phyloP scores from a whole-genome alignment of 768 basidiomycete species.

The Trametes sanguinea region DNA sequence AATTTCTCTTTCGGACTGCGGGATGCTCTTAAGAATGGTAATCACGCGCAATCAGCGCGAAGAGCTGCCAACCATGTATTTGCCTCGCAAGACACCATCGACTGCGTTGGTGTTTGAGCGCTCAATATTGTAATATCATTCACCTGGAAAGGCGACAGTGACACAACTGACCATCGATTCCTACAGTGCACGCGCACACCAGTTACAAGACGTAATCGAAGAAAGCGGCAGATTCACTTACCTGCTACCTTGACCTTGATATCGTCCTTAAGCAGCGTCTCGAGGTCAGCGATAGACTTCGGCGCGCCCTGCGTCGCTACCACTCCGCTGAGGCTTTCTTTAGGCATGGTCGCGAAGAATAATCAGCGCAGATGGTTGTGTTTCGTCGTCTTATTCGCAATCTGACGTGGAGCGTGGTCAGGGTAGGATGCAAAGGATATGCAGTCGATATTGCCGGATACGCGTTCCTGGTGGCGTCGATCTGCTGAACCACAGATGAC shows the following conservation, averaged over 20 bases:
- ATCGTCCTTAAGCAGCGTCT: constrained; percentile 55
- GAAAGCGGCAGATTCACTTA: constrained; percentile 33
- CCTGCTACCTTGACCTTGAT: constrained; percentile 94
- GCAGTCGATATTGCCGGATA: background rate
- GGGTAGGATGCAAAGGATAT: constrained; percentile 1
- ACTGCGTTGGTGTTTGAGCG: constrained; percentile 45
- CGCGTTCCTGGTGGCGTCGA: constrained; percentile 11
- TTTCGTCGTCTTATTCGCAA: background rate
- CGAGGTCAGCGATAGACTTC: constrained; percentile 58
- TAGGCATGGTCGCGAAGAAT: background rate
- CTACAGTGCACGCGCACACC: constrained; percentile 29
- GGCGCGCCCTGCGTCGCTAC: constrained; percentile 45
- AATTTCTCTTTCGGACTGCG: constrained; percentile 91
- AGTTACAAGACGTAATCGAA: background rate
- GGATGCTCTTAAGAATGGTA: constrained; percentile 9
- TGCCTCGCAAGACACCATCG: constrained; percentile 93
- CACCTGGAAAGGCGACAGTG: too few species aligned
- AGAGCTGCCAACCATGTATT: constrained; percentile 66
- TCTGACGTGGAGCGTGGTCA: background rate
- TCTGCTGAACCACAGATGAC: constrained; percentile 7
- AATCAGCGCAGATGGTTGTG: too few species aligned
- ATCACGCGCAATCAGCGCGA: background rate
- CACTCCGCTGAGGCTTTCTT: constrained; percentile 13
- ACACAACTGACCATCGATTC: constrained; percentile 63
- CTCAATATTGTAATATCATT: background rate